Base-by-base conservation (phyloP, 2,329 filamentous ascomycete species). In the Arthrobotrys entomopaga region DNA sequence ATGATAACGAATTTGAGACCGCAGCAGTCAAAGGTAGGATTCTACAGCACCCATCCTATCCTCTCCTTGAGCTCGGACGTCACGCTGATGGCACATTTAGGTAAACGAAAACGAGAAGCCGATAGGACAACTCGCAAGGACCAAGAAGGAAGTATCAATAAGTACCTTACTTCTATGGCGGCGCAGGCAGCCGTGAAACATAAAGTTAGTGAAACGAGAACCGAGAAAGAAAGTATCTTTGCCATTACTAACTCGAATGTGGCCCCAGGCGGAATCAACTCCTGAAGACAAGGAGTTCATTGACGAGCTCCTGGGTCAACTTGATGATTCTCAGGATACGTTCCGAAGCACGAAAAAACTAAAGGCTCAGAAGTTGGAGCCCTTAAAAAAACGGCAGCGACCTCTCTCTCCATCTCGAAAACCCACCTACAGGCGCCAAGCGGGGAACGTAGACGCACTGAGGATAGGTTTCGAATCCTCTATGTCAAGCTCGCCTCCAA, bases 211-310 rank as follows among this genome's bases (percentile, higher is more conserved):
- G 69, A 63, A 5, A 43, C 11, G 24, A 40, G 7, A 34, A 38
- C 20, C 2, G 34, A 60, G 10, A 43, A 16, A 43, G 10, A 24
- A 3, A 15, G 11, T 43, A 5, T 24, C 15, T 20, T 22, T 24
- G 16, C 49, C 29, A 26, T 43, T 54, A 43, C 56, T 61, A 13
- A 22, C 49, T 8, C 22, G 1, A 16, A 22, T 46, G 7, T 26
- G 24, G 24, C 24, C 42, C 1, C 46, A 74, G 70, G 43, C 63
- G 15, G 63, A 74, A 58, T 65, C 65, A 19, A 96, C 92, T 3
- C 90, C 93, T 78, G 94, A 92, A 77, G 94, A 98, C 79, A 90
- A 92, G 67, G 90, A 91, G 66, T 99, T 98, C 82, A 87, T 99
- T 82, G 87, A 88, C 16, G 88, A 90, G 79, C 86, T 99, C 1